Percentiles rank a stretch among this genome's conserved stretches.
These are phyloP conservation scores for Fusarium brachygibbosum DNA, from an alignment of 2,329 filamentous ascomycete species.

Conservation along the genomic window DNA sequence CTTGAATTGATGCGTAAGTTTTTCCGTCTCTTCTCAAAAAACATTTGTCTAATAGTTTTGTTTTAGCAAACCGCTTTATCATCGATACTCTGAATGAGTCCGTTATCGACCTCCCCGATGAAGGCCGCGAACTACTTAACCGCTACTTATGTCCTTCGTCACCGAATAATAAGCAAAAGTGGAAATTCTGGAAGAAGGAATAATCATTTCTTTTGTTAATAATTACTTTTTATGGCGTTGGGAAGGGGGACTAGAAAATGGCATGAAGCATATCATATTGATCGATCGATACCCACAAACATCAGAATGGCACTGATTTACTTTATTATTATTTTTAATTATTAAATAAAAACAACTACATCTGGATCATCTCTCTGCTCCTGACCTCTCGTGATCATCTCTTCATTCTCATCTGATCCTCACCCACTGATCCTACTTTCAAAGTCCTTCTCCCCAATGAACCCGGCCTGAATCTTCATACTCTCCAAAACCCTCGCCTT, in stretches of 20 bases:
- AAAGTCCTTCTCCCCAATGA: slow-evolving; percentile 60
- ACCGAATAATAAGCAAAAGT: slow-evolving; percentile 41
- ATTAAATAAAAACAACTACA: slow-evolving; percentile 1
- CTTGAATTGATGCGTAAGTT: slow-evolving; percentile 61
- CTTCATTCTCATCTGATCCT: too few species aligned
- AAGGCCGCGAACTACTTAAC: slow-evolving; percentile 55
- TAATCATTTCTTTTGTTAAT: slow-evolving; percentile 3
- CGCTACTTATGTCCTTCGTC: slow-evolving; percentile 46
- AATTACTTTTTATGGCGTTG: slow-evolving; percentile 17
- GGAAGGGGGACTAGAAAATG: neutral
- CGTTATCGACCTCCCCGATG: slow-evolving; percentile 54
- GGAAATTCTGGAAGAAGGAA: slow-evolving; percentile 51
- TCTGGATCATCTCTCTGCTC: neutral
- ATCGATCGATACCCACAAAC: slow-evolving; percentile 39
- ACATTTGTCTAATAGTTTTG: slow-evolving; percentile 4
- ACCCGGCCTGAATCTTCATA: slow-evolving; percentile 78
- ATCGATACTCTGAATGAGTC: slow-evolving; percentile 58
- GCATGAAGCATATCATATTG: slow-evolving; percentile 10
- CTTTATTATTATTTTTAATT: slow-evolving; percentile 7
- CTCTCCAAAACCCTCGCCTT: slow-evolving; percentile 79
- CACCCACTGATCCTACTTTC: slow-evolving; percentile 30
- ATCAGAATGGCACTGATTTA: slow-evolving; percentile 38
- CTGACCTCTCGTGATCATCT: neutral
- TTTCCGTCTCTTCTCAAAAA: fast-evolving
- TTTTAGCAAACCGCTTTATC: slow-evolving; percentile 56